Percentiles rank a stretch among this genome's conserved stretches.
phyloP scores from a whole-genome alignment of 495 filamentous ascomycete species.

The Podospora conica region DNA sequence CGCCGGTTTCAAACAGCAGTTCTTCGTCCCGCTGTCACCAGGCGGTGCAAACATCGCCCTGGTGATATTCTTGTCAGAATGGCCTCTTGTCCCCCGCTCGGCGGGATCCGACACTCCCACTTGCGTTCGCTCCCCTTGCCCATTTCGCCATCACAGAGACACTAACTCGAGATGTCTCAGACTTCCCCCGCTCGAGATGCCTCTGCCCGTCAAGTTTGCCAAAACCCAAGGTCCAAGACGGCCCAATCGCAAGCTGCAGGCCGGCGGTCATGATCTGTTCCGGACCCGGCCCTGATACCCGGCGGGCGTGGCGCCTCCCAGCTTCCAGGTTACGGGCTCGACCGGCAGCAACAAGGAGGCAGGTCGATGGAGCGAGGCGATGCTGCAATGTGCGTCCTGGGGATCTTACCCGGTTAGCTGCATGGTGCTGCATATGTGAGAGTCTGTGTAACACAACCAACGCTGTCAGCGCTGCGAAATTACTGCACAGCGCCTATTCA shows the following conservation, averaged over 20 bases:
- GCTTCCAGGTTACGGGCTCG: background rate
- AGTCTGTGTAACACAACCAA: background rate
- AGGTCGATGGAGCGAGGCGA: too few species aligned
- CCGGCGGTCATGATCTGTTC: background rate
- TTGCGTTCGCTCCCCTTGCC: background rate
- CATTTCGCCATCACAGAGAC: background rate
- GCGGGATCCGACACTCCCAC: background rate
- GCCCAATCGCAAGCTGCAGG: background rate
- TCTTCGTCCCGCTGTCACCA: background rate
- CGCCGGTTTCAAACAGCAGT: background rate
- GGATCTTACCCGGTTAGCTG: background rate
- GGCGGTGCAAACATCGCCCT: background rate
- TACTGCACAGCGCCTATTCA: background rate
- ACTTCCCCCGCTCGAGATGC: background rate
- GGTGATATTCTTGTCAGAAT: background rate
- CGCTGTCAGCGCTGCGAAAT: background rate
- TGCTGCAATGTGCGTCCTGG: too few species aligned
- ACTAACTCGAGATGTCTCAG: background rate
- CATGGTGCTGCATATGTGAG: background rate
- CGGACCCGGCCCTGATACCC: background rate
- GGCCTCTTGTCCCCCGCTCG: background rate
- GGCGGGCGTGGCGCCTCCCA: background rate
- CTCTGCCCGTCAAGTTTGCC: background rate
- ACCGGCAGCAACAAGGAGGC: background rate
- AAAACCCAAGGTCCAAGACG: background rate